phyloP scores from a whole-genome alignment of 2,329 filamentous ascomycete genomes.

The Emydomyces testavorans region DNA sequence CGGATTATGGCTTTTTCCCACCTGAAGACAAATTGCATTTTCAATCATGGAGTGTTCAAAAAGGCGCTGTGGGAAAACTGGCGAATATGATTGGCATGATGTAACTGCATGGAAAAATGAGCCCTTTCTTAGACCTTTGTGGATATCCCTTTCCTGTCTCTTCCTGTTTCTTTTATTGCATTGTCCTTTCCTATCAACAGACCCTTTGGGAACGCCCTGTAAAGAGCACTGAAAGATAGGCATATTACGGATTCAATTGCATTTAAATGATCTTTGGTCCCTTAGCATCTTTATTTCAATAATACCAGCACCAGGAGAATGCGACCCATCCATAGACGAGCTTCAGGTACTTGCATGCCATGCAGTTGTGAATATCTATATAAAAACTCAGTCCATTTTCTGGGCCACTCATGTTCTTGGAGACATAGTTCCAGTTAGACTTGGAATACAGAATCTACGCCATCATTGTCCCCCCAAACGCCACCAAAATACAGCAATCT shows the following conservation, averaged over 20 bases:
- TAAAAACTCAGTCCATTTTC: neutral
- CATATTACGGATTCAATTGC: too few relatives aligned
- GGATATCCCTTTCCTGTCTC: neutral
- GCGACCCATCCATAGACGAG: neutral
- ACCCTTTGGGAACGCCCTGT: neutral
- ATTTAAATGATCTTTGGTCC: neutral
- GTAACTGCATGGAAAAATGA: conserved; percentile 3
- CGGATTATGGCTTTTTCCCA: neutral
- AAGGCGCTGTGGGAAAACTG: conserved; percentile 2
- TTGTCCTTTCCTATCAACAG: neutral
- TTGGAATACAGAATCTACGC: conserved; percentile 9
- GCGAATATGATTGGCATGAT: conserved; percentile 6
- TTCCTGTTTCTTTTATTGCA: neutral
- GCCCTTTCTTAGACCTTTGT: conserved; percentile 2
- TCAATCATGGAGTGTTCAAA: conserved; percentile 2
- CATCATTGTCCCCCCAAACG: conserved; percentile 18
- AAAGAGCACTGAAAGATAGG: too few relatives aligned
- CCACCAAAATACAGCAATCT: too few relatives aligned
- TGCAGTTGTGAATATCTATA: too few relatives aligned
- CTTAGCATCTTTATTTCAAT: too few relatives aligned
- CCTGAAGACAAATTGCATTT: neutral
- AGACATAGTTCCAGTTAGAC: neutral
- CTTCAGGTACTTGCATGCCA: too few relatives aligned
- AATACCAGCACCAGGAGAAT: neutral
- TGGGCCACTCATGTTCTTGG: neutral